Conservation (phyloP, 2,329 filamentous ascomycete genomes). For the Zasmidium citrigriseum region DNA sequence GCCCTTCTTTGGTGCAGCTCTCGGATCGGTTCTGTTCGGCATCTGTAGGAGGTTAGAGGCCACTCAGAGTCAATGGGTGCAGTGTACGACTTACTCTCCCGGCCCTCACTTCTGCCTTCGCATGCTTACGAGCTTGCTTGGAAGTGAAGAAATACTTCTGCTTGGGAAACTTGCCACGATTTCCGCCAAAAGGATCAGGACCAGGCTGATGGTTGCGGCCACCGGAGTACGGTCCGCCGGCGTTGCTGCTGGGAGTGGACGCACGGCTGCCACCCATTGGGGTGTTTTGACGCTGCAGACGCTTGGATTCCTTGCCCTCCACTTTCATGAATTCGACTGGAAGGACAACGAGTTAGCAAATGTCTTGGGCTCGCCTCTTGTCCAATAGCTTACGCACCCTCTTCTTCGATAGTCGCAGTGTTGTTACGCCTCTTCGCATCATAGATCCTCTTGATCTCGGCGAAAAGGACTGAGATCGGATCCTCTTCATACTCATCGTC, state of each 20-base stretch:
- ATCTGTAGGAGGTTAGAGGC: neutral
- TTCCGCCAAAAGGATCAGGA: neutral
- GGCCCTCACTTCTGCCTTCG: neutral
- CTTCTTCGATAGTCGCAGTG: neutral
- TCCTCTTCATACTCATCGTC: neutral
- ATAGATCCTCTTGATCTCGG: slow-evolving; percentile 32
- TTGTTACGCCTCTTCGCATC: slow-evolving; percentile 14
- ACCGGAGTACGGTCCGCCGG: neutral
- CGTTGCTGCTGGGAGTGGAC: neutral
- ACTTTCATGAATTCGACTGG: neutral
- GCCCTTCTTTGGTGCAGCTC: neutral
- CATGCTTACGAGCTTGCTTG: neutral
- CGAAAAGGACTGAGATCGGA: neutral
- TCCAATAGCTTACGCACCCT: too few species aligned
- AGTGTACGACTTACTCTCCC: neutral
- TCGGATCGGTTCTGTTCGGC: neutral
- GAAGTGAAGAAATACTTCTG: neutral
- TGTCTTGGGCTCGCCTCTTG: too few species aligned
- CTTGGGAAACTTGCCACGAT: neutral
- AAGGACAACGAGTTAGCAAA: too few species aligned
- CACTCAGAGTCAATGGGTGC: neutral
- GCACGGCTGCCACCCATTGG: neutral
- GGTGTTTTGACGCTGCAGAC: neutral
- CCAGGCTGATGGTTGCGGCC: neutral
- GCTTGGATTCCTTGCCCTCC: neutral